Base-by-base conservation (phyloP, 768 basidiomycete genomes). In the Phaeolepiota aurea region DNA sequence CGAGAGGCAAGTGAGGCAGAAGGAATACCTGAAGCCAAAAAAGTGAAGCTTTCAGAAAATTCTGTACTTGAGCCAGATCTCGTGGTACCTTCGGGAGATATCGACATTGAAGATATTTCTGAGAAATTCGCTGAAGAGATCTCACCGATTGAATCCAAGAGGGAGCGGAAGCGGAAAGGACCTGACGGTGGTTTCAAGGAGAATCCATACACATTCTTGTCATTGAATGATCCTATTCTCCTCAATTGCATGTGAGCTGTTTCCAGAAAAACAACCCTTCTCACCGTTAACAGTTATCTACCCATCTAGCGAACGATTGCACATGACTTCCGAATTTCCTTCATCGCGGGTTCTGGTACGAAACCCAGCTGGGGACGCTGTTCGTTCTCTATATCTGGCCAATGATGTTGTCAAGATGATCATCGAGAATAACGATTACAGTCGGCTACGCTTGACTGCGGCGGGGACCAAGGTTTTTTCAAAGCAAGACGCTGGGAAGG, bases 401-500 rank as follows among this genome's bases (percentile, higher is more conserved):
- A 96, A 93, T 54, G 76, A 81, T 50, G 65, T 87, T 50, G 84
- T 94, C 55, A 89, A 87, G 59, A 61, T 69, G n/a, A 68, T 98
- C 45, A 72, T 97, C 42, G 53, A 68, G 39, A 65, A 81, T 54
- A 99, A 98, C 56, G 81, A 89, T 55, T 93, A 83, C 56, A 74
- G 76, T 20, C 79, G 82, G 19, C 72, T 97, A 41, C 80, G 96
- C 1, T 77, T 99, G 39, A 82, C 92, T 51, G 80, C 87, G 11
- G 85, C 87, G n/a, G 96, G 96, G 14, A 91, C 92, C 30, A 94
- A 96, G 59, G 80, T 91, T 10, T 86, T 98, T 59, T 76, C 79
- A 4, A 87, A 89, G 54, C 93, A 98, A 57, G 93, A 94, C 44
- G 77, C 76, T 2, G 77, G 72, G 1, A 74, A 74, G 32, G 78